These are phyloP conservation scores for sunflower (Helianthus annuus) DNA, from an alignment of 129 eudicot genomes.

Conservation along the genomic window DNA sequence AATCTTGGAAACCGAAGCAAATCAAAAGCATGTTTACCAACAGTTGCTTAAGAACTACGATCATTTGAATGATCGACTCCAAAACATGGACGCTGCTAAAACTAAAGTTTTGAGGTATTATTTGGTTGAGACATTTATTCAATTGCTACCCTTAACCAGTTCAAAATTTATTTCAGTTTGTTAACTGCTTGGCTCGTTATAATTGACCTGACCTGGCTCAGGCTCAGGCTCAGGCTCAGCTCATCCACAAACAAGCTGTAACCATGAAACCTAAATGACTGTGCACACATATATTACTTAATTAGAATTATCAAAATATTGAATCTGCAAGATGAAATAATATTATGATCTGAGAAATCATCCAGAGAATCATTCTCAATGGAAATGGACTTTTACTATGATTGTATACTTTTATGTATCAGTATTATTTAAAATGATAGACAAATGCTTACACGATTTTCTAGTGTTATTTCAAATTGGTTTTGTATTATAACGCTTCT, in stretches of 20 bases:
- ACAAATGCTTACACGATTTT: too few relatives aligned
- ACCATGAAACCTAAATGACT: background rate
- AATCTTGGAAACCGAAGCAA: background rate
- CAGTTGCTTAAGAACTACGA: conserved; percentile 47
- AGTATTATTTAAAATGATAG: too few relatives aligned
- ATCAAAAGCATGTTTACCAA: background rate
- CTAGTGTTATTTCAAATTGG: too few relatives aligned
- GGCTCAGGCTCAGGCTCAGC: too few relatives aligned
- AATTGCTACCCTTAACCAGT: too few relatives aligned
- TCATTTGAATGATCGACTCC: conserved; percentile 39
- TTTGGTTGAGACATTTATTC: background rate
- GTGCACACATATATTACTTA: background rate
- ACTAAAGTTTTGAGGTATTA: conserved; percentile 57
- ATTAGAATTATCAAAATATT: background rate
- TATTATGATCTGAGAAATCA: background rate
- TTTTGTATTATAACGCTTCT: too few relatives aligned
- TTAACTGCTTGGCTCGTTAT: background rate
- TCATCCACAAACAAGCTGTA: too few relatives aligned
- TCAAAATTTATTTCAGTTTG: background rate
- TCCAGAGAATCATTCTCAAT: background rate
- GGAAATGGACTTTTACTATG: background rate
- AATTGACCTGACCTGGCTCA: too few relatives aligned
- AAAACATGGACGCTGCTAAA: conserved; percentile 51
- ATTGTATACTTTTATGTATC: too few relatives aligned
- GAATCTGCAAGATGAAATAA: too few relatives aligned